Conservation (phyloP, 495 filamentous ascomycete species). For the Haplographium delicatum region DNA sequence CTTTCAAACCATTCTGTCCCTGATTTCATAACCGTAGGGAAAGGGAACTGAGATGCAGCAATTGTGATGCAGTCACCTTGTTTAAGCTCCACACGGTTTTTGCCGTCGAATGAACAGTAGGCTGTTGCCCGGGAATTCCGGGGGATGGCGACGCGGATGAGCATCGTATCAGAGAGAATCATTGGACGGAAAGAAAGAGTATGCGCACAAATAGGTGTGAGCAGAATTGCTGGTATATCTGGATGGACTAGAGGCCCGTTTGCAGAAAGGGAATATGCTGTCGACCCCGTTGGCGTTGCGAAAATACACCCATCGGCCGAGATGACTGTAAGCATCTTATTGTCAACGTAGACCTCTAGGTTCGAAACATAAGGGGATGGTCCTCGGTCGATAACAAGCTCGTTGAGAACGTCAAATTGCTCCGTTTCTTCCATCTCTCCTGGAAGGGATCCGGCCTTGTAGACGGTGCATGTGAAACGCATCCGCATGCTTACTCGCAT, state of each 20-base stretch:
- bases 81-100: conserved; percentile 84
- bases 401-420: conserved; percentile 93
- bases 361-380: conserved; percentile 97
- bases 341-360: conserved; percentile 88
- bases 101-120: conserved; percentile 95
- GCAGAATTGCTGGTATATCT: conserved; percentile 93
- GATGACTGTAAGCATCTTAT: conserved; percentile 87
- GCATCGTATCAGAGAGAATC: conserved; percentile 94
- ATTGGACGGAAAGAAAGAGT: conserved; percentile 95
- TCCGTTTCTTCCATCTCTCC: conserved; percentile 65
- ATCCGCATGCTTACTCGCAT: conserved; percentile 95
- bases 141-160: conserved; percentile 83
- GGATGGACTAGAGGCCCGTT: conserved; percentile 94
- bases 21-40: conserved; percentile 82
- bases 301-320: conserved; percentile 97
- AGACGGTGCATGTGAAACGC: conserved; percentile 96
- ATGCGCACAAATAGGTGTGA: conserved; percentile 96
- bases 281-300: conserved; percentile 90
- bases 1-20: conserved; percentile 92
- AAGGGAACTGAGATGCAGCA: conserved; percentile 89
- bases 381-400: conserved; percentile 94
- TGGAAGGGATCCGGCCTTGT: conserved; percentile 48
- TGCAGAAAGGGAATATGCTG: conserved; percentile 92
- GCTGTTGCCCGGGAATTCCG: conserved; percentile 79
- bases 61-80: conserved; percentile 93